phyloP scores from a whole-genome alignment of 2,329 filamentous ascomycete species.

The Fusarium sp. region DNA sequence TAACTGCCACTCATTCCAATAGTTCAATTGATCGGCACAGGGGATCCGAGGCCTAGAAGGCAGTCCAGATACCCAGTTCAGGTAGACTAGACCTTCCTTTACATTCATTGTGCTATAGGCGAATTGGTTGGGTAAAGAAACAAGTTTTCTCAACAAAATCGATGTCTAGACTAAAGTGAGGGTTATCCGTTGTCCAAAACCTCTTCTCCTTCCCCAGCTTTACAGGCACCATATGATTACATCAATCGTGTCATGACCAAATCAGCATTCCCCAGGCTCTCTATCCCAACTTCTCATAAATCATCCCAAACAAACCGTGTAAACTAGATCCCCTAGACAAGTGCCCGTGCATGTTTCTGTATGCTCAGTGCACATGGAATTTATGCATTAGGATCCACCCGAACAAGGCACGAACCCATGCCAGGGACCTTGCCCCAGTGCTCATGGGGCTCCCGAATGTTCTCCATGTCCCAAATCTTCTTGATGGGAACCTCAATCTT shows the following conservation, averaged over 20 bases:
- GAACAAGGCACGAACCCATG: conserved; percentile 50
- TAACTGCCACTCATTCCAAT: background rate
- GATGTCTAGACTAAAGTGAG: background rate
- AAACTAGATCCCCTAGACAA: background rate
- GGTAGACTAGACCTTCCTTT: too few relatives aligned
- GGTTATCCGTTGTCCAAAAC: background rate
- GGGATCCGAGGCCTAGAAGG: background rate
- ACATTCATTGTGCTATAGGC: background rate
- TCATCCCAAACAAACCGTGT: background rate
- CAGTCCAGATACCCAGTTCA: background rate
- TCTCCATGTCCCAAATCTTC: conserved; percentile 53
- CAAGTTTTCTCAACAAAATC: background rate
- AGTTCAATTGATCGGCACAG: background rate
- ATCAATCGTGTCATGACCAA: background rate
- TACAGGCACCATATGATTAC: background rate
- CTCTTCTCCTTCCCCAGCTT: background rate
- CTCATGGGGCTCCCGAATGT: conserved; percentile 51
- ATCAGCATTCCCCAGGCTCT: background rate
- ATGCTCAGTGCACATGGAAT: background rate
- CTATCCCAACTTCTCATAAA: background rate
- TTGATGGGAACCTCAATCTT: conserved; percentile 51
- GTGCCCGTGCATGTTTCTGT: background rate
- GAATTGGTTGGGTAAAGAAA: background rate
- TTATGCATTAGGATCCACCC: conserved; percentile 27
- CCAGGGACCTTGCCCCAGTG: conserved; percentile 49